Base-by-base conservation (phyloP, 257 asterid genomes). In the Marsdenia floribunda region DNA sequence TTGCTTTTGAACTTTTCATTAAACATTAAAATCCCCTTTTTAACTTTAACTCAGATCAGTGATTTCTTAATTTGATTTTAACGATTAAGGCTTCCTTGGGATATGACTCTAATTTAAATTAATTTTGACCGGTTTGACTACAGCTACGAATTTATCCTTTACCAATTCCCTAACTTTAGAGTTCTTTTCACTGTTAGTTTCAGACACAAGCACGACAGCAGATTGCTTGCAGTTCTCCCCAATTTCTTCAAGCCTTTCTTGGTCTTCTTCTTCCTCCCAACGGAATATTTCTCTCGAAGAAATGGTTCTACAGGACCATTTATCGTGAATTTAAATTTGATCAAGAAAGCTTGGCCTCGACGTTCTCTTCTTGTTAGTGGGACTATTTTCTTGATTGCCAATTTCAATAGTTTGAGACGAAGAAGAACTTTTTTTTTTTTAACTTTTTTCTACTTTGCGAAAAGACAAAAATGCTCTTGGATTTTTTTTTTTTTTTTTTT, bases 281-380 rank as follows among this genome's bases (percentile, higher is more conserved):
- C 97, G 98, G 75, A 91, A 88, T 59, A 75, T 86, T 26, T 89
- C 86, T 53, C 94, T 81, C 26, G 70, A 54, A 42, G 93, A 83
- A 79, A 86, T 86, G 73, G 79, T 78, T 84, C 85, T 90, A 2
- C 81, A 63, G 38, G 97, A 92, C 97, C 99, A 92, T 87, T 90
- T 94, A 53, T 74, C 85, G 70, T 90, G 90, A 83, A 92, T n/a
- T n/a, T n/a, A n/a, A n/a, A n/a, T 81, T 83, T 90, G 89, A 15
- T 88, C 91, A 35, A 90, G 78, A 78, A 94, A 94, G 79, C 96
- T 94, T 42, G 96, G 97, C 74, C 92, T 88, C 26, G 92, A 96
- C 76, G 92, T 92, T 42, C 91, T 85, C 88, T 78, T 87, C 80
- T 87, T 90, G 75, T 82, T 91, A 18, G 46, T 63, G 16, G 71